Conservation (phyloP, 1,139 yeast genomes). For the Candida pseudoviswanathii region DNA sequence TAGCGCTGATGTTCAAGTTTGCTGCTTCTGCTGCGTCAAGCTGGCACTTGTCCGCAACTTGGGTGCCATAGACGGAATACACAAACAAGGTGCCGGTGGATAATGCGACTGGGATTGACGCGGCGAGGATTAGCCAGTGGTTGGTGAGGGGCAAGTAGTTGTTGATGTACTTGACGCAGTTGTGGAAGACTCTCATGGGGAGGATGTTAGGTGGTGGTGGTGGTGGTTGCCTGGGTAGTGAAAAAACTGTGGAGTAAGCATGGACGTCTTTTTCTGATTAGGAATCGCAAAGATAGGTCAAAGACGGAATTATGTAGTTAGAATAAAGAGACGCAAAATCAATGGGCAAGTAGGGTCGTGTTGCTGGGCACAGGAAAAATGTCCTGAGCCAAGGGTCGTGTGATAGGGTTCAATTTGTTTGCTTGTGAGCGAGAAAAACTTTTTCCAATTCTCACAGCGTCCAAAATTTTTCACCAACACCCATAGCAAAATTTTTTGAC, state of each 20-base stretch:
- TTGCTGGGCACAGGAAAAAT: no score
- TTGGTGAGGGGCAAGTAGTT: constrained; percentile 28
- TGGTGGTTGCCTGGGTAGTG: neutral
- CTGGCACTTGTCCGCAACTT: constrained; percentile 32
- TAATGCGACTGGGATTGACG: constrained; percentile 35
- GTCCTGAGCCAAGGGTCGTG: neutral
- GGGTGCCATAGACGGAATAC: constrained; percentile 36
- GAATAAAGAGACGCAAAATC: no score
- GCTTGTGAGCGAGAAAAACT: neutral
- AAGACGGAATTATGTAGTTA: neutral
- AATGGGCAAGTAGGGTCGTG: no score
- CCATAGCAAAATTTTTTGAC: constrained; percentile 6
- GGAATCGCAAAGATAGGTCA: neutral
- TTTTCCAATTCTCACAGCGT: neutral
- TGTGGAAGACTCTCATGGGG: constrained; percentile 19
- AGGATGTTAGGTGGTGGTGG: neutral
- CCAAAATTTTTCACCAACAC: constrained; percentile 11
- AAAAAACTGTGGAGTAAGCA: constrained; percentile 2
- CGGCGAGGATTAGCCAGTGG: constrained; percentile 27
- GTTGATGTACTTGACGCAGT: constrained; percentile 21
- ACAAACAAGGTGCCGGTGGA: constrained; percentile 39
- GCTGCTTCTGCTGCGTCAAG: constrained; percentile 32
- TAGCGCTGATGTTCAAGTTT: constrained; percentile 32
- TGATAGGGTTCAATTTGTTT: constrained; percentile 1
- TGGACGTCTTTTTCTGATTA: neutral